Conservation (phyloP, 306 rosid species). For the Lablab purpureus region DNA sequence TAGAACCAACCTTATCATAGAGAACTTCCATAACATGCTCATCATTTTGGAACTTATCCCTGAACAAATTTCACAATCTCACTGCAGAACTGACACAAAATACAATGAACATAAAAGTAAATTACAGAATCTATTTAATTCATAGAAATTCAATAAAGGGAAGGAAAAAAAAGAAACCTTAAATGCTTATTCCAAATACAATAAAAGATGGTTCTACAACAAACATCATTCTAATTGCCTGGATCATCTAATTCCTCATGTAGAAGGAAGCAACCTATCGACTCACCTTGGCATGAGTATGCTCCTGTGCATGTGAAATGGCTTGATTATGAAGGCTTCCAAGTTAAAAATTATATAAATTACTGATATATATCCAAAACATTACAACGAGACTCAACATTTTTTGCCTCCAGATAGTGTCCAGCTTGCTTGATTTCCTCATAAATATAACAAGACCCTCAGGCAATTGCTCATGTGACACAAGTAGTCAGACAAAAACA, state of each 20-base stretch:
- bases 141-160: constrained; percentile 32
- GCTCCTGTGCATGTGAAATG: constrained; percentile 55
- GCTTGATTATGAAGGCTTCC: constrained; percentile 8
- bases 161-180: constrained; percentile 61
- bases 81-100: constrained; percentile 64
- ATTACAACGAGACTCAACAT: constrained; percentile 72
- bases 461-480: constrained; percentile 63
- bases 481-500: constrained; percentile 74
- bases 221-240: constrained; percentile 71
- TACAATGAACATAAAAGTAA: constrained; percentile 38
- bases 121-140: not conserved
- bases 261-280: constrained; percentile 64
- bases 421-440: constrained; percentile 70
- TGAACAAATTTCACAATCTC: constrained; percentile 74
- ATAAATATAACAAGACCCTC: constrained; percentile 66
- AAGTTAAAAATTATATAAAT: constrained; percentile 9
- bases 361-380: constrained; percentile 27
- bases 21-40: constrained; percentile 56
- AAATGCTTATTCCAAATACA: constrained; percentile 67
- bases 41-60: constrained; percentile 59
- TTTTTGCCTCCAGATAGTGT: constrained; percentile 62
- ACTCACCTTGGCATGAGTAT: constrained; percentile 57
- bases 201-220: constrained; percentile 68
- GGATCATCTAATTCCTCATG: constrained; percentile 62
- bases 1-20: constrained; percentile 73